Evolutionary conservation across 1,139 yeast genomes (phyloP), one percentile per base, ranked within the genome.

Genomic region (Yamadazyma triangularis): DNA sequence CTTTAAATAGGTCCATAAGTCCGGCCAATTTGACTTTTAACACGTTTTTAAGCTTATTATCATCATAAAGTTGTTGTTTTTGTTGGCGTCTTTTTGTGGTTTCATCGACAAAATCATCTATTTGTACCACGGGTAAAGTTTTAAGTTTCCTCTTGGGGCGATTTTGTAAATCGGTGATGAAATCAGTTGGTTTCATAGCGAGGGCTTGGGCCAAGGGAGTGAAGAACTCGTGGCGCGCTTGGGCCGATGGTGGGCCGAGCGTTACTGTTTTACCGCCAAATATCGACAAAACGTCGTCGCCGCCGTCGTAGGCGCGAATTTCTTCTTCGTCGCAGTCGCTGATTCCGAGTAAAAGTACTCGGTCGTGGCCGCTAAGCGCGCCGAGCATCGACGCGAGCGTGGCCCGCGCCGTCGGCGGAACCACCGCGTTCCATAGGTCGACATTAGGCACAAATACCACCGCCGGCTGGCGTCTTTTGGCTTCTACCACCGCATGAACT

Each of bases 381-480:
- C n/a, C n/a, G n/a, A n/a, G n/a, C n/a, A n/a, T n/a, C n/a, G n/a
- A n/a, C n/a, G n/a, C n/a, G n/a, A 91, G 70, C 1, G 94, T 83
- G 1, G 91, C 76, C 41, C 73, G 77, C 2, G 89, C 86, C 4
- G 84, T 68, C 10, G 70, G 76, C 0, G 88, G 75, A 26, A 87
- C 73, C 1, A 86, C 78, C 23, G 65, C 66, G 34, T 70, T 65
- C 91, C 96, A 88, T 4, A 79, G 72, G 41, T 88, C 91, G 34
- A 88, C 63, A 49, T 84, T 84, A 2, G 98, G 96, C 34, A 91
- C 76, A 50, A 76, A 84, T 3, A 93, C 60, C 8, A 93, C 81
- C 10, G 95, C 77, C 1, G 98, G 98, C 36, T 84, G 86, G 43
- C 89, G 94, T 48, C 95, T 75, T 45, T 86, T 75, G 3, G 95